Conservation (phyloP, 2,329 filamentous ascomycete species). For the Gremmenia infestans region DNA sequence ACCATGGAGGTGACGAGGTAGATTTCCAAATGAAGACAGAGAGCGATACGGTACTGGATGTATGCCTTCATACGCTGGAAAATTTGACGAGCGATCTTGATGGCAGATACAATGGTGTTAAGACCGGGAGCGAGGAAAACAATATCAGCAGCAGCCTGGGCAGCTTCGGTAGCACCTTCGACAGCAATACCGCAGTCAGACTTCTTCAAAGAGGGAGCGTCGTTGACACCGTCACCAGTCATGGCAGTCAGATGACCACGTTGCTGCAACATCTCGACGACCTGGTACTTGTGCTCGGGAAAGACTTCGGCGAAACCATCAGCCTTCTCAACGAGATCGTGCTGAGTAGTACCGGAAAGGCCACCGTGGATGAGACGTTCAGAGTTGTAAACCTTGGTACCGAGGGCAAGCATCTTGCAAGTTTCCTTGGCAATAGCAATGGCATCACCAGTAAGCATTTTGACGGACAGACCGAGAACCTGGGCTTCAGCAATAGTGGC, state of each 20-base stretch:
- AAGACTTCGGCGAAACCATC: constrained; percentile 95
- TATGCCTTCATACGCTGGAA: constrained; percentile 98
- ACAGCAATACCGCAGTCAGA: constrained; percentile 93
- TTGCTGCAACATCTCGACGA: constrained; percentile 90
- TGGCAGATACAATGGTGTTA: constrained; percentile 84
- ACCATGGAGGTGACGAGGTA: constrained; percentile 75
- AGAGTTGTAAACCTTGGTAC: constrained; percentile 78
- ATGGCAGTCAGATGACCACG: constrained; percentile 92
- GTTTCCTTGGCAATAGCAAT: constrained; percentile 78
- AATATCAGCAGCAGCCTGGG: constrained; percentile 86
- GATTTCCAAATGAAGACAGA: constrained; percentile 84
- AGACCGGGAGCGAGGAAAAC: constrained; percentile 90
- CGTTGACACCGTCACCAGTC: constrained; percentile 95
- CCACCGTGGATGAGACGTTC: constrained; percentile 73
- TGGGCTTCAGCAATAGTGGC: constrained; percentile 74
- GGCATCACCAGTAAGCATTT: constrained; percentile 79
- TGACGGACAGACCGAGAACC: constrained; percentile 70
- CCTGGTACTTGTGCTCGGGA: constrained; percentile 92
- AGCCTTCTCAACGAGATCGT: constrained; percentile 77
- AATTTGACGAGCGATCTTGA: constrained; percentile 91
- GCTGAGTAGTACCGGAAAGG: constrained; percentile 66
- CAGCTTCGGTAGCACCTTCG: constrained; percentile 85
- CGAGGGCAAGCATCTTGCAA: constrained; percentile 75
- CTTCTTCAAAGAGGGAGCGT: constrained; percentile 88
- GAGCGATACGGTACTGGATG: constrained; percentile 89